Conservation (phyloP, 345 rosid species). For the Eucalyptus fibrosa region DNA sequence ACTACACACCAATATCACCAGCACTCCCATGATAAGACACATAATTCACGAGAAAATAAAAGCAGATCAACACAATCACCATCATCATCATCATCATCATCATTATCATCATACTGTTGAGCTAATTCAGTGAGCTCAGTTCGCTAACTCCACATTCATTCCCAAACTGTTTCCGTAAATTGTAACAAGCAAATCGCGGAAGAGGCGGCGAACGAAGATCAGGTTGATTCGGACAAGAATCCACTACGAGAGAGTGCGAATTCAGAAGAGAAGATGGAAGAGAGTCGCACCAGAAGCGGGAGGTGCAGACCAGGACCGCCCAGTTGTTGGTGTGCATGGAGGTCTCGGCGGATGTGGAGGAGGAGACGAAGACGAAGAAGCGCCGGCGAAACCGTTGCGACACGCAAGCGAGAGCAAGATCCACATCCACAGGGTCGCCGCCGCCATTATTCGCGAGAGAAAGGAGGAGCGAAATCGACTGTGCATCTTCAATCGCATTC, state of each 20-base stretch:
- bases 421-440: background rate
- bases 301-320: constrained; percentile 98
- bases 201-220: background rate
- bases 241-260: background rate
- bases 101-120: background rate
- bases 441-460: background rate
- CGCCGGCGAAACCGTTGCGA: background rate
- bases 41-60: background rate
- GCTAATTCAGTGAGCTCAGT: background rate
- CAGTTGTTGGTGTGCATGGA: constrained; percentile 89
- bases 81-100: background rate
- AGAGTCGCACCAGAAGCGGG: constrained; percentile 74
- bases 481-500: background rate
- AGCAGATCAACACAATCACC: background rate
- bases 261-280: background rate
- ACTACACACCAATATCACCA: background rate
- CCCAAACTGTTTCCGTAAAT: background rate
- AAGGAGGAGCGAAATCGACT: background rate
- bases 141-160: background rate
- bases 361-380: background rate
- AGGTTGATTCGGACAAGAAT: background rate
- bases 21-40: background rate
- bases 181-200: background rate
- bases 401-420: background rate
- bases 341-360: constrained; percentile 33